Evolutionary conservation across 2,329 filamentous ascomycete species (phyloP).

Genomic region (Aspergillus neoniger): DNA sequence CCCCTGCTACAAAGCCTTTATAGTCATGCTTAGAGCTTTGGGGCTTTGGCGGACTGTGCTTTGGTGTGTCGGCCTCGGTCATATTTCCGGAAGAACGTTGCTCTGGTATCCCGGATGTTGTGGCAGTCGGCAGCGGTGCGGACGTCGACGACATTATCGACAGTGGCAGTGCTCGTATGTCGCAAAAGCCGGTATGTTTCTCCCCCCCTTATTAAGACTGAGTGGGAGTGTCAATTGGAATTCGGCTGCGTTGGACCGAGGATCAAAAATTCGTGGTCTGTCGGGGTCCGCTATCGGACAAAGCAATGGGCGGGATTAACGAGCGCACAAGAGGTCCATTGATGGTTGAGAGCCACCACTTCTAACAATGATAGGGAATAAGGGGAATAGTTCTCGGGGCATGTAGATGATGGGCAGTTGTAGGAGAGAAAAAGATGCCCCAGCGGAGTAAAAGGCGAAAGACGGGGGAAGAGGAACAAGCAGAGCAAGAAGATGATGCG

Average conservation of each 20-base stretch:
- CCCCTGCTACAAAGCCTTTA: constrained; percentile 95
- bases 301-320: not conserved
- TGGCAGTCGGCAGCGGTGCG: constrained; percentile 9
- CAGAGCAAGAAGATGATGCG: constrained; percentile 4
- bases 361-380: not conserved
- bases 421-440: not conserved
- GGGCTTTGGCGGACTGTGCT: constrained; percentile 16
- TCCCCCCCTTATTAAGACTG: not conserved
- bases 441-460: not conserved
- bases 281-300: constrained; percentile 19
- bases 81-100: constrained; percentile 9
- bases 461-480: constrained; percentile 9
- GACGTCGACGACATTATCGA: constrained; percentile 28
- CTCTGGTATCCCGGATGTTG: constrained; percentile 7
- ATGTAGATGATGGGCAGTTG: not conserved
- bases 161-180: not conserved
- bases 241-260: not conserved
- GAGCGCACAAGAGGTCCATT: not conserved
- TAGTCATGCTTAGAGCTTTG: constrained; percentile 59
- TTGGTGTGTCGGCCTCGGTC: constrained; percentile 4
- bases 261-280: not conserved
- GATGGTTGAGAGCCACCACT: not conserved
- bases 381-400: not conserved
- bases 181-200: not conserved
- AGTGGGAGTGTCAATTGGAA: not conserved